Percentiles rank a stretch among this genome's conserved stretches.
Evolutionary conservation across 176 grass and related monocot species (phyloP).

Genomic region (Carex littledalei): DNA sequence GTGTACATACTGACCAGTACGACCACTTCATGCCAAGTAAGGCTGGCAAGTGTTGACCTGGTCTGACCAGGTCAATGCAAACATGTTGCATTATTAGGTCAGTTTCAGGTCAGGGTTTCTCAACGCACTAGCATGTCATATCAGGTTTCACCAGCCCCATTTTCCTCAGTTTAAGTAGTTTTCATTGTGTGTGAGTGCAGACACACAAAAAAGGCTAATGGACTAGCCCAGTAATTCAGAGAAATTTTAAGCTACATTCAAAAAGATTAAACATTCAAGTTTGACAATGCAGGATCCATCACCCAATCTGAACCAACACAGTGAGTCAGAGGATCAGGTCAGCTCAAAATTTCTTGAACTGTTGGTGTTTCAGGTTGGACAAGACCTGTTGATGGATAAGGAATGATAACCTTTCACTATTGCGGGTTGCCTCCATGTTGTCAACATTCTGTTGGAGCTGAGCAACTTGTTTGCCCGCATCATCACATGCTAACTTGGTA

Average conservation of each 20-base stretch:
- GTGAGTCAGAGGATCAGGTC: background rate
- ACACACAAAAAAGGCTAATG: background rate
- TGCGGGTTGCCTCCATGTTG: constrained; percentile 50
- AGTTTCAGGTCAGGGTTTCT: background rate
- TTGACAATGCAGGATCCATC: constrained; percentile 8
- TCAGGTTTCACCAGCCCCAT: background rate
- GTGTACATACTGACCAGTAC: background rate
- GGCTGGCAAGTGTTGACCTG: background rate
- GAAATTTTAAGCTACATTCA: background rate
- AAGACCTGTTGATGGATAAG: background rate
- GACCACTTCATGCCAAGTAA: background rate
- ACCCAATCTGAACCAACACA: background rate
- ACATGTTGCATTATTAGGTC: background rate
- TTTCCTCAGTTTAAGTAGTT: background rate
- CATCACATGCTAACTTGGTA: constrained; percentile 60
- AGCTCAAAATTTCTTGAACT: background rate
- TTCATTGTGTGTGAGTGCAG: background rate
- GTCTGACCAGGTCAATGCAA: background rate
- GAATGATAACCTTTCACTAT: constrained; percentile 49
- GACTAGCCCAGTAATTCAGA: background rate
- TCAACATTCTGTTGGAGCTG: constrained; percentile 54
- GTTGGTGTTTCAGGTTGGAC: background rate
- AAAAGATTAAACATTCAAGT: background rate
- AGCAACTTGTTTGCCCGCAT: constrained; percentile 57
- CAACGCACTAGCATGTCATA: background rate